Evolutionary conservation across 2,329 filamentous ascomycete species (phyloP).

Genomic region (Fusarium sp.): DNA sequence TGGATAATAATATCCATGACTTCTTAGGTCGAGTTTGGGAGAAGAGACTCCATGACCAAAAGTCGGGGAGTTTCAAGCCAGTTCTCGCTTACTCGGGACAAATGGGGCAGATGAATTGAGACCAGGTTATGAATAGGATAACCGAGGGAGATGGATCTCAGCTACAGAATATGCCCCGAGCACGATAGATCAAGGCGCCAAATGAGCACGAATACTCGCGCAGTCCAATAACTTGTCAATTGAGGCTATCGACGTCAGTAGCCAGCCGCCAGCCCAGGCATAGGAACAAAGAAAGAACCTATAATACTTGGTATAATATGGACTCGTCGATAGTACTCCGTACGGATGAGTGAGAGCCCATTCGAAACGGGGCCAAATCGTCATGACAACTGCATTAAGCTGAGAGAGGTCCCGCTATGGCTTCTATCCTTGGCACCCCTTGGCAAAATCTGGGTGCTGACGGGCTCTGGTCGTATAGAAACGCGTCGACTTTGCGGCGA

Average conservation of each 20-base stretch:
- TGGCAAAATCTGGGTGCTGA: conserved; percentile 21
- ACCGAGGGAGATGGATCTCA: conserved; percentile 21
- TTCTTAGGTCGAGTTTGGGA: not conserved
- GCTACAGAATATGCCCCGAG: not conserved
- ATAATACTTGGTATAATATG: not conserved
- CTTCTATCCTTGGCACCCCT: conserved; percentile 19
- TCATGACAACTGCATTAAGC: conserved; percentile 41
- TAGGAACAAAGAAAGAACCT: not conserved
- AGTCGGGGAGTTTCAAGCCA: conserved; percentile 22
- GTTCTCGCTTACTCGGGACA: conserved; percentile 10
- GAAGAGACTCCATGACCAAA: not conserved
- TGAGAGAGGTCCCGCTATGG: conserved; percentile 6
- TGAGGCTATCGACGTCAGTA: not conserved
- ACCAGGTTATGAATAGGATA: conserved; percentile 6
- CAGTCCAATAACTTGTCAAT: not conserved
- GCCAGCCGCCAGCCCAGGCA: not conserved
- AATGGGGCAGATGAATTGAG: conserved; percentile 14
- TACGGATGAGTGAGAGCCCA: not conserved
- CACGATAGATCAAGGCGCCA: not conserved
- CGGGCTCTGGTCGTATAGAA: conserved; percentile 5
- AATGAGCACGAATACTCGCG: not conserved
- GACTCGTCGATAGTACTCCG: not conserved
- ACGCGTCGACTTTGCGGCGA: conserved; percentile 15
- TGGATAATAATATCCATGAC: not conserved
- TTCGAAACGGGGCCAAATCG: conserved; percentile 39